Conservation (phyloP, 768 basidiomycete species). For the Lentinula detonsa region DNA sequence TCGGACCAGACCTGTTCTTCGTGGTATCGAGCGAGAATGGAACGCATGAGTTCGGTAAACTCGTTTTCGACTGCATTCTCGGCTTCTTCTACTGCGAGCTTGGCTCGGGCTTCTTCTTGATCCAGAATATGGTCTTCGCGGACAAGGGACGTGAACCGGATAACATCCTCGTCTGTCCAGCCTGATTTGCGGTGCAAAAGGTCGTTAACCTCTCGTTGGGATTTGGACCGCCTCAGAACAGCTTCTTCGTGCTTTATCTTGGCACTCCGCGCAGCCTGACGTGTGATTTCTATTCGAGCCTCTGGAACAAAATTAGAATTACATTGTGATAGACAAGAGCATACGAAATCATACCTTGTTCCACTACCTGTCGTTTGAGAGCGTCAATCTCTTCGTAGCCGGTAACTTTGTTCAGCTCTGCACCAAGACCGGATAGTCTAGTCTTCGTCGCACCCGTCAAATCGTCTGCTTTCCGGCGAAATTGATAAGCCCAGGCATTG, state of each 20-base stretch:
- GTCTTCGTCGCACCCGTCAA: conserved; percentile 51
- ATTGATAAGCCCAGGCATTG: conserved; percentile 31
- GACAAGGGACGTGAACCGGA: conserved; percentile 84
- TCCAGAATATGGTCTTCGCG: conserved; percentile 86
- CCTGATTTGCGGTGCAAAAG: conserved; percentile 86
- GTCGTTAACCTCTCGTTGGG: conserved; percentile 95
- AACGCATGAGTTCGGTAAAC: conserved; percentile 82
- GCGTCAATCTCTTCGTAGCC: conserved; percentile 90
- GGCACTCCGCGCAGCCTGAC: conserved; percentile 61
- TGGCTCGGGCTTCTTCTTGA: conserved; percentile 69
- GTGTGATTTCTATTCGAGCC: conserved; percentile 58
- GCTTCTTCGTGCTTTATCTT: conserved; percentile 76
- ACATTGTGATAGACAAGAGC: neutral
- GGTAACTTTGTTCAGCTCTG: conserved; percentile 78
- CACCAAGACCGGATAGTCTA: conserved; percentile 69
- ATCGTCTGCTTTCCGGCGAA: conserved; percentile 51
- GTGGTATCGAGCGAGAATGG: conserved; percentile 89
- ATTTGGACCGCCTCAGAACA: conserved; percentile 72
- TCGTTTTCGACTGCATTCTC: conserved; percentile 83
- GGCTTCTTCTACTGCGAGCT: conserved; percentile 55
- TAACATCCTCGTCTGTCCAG: conserved; percentile 91
- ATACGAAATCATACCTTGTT: conserved; percentile 56
- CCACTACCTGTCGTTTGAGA: conserved; percentile 69
- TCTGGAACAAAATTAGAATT: conserved; percentile 40
- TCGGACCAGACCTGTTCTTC: conserved; percentile 98